These are phyloP conservation scores for Spinacia oleracea DNA, from an alignment of 179 eudicot genomes.

Conservation along the genomic window DNA sequence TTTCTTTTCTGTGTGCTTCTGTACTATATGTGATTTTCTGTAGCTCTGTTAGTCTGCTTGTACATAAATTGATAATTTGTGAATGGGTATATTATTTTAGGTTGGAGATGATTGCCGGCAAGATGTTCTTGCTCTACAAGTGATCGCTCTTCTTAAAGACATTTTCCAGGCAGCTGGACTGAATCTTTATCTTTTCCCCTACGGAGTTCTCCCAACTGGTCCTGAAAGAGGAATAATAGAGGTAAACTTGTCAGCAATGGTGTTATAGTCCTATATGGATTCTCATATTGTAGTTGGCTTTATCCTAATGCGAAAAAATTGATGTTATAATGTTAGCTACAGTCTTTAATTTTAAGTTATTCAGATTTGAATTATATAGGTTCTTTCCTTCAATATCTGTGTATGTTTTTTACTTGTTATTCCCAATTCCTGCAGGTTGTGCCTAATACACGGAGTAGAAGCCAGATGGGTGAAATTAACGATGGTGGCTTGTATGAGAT, in stretches of 20 bases:
- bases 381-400: background rate
- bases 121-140: conserved; percentile 98
- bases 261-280: background rate
- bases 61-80: conserved; percentile 4
- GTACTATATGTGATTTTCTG: background rate
- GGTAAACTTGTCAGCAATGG: conserved; percentile 40
- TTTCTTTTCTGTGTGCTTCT: background rate
- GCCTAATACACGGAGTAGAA: conserved; percentile 94
- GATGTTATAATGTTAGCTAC: background rate
- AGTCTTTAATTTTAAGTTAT: background rate
- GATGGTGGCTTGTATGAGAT: conserved; percentile 99
- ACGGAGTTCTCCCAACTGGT: conserved; percentile 99
- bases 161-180: conserved; percentile 83
- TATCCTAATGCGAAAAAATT: background rate
- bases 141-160: conserved; percentile 86
- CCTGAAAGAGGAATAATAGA: conserved; percentile 93
- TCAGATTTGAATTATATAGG: background rate
- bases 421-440: conserved; percentile 60
- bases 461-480: conserved; percentile 99
- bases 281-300: background rate
- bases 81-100: conserved; percentile 34
- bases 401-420: background rate
- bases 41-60: background rate
- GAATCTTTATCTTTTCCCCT: conserved; percentile 87
- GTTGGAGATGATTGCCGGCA: conserved; percentile 99